A percentile compares a stretch with the other conserved stretches of the same genome.
Conservation (phyloP, 2,329 filamentous ascomycete species). For the Berkeleyomyces basicola region DNA sequence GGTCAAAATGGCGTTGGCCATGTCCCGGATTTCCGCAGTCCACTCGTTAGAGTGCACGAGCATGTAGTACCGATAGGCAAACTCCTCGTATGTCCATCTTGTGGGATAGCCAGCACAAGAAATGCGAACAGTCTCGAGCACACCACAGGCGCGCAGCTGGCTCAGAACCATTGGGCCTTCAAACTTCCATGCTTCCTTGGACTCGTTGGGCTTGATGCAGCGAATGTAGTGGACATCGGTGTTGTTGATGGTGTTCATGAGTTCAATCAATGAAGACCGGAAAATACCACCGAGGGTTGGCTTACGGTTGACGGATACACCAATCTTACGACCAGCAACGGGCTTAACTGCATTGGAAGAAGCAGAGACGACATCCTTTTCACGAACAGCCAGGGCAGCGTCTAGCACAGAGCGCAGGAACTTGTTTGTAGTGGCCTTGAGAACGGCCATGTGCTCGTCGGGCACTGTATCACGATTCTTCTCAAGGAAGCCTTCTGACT, state of each 20-base stretch:
- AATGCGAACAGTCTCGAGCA: slow-evolving; percentile 93
- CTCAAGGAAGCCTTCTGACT: slow-evolving; percentile 97
- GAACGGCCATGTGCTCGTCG: slow-evolving; percentile 91
- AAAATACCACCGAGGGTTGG: slow-evolving; percentile 96
- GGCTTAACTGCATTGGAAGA: slow-evolving; percentile 60
- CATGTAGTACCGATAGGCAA: slow-evolving; percentile 96
- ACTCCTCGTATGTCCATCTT: slow-evolving; percentile 97
- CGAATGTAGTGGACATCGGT: slow-evolving; percentile 98
- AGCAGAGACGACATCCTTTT: slow-evolving; percentile 61
- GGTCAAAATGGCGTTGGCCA: slow-evolving; percentile 82
- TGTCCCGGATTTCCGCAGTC: slow-evolving; percentile 84
- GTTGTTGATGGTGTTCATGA: slow-evolving; percentile 95
- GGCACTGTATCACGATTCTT: slow-evolving; percentile 98
- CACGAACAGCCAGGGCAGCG: slow-evolving; percentile 69
- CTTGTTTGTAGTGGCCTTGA: slow-evolving; percentile 65
- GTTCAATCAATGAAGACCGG: slow-evolving; percentile 92
- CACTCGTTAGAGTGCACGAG: slow-evolving; percentile 75
- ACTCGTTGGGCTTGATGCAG: slow-evolving; percentile 98
- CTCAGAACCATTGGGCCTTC: slow-evolving; percentile 98
- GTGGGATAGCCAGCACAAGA: slow-evolving; percentile 95
- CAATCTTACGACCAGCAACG: slow-evolving; percentile 68
- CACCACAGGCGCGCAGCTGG: slow-evolving; percentile 94
- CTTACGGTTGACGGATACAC: slow-evolving; percentile 85
- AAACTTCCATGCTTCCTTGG: slow-evolving; percentile 92
- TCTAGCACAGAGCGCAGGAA: slow-evolving; percentile 78